Evolutionary conservation across 2,329 filamentous ascomycete species (phyloP).

Genomic region (Dactylellina haptotyla): DNA sequence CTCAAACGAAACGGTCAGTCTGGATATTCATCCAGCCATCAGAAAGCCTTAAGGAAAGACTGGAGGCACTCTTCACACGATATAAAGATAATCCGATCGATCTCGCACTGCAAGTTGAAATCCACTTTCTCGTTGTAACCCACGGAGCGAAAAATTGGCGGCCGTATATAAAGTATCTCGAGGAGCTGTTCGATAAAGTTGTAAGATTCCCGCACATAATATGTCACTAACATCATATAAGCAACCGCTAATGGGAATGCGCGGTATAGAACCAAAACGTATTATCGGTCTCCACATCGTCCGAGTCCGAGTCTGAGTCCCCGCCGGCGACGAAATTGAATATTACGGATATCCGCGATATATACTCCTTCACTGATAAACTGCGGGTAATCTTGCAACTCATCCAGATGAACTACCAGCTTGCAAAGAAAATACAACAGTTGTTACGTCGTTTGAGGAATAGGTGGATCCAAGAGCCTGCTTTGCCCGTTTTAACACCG

Average conservation of each 20-base stretch:
- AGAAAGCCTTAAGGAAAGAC: constrained; percentile 35
- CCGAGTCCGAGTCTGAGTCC: not conserved
- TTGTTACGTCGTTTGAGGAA: constrained; percentile 34
- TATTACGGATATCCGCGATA: constrained; percentile 6
- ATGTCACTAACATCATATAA: not conserved
- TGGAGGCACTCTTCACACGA: constrained; percentile 21
- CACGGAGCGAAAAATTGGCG: constrained; percentile 41
- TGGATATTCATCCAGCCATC: constrained; percentile 48
- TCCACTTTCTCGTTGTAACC: constrained; percentile 29
- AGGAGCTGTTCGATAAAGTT: constrained; percentile 13
- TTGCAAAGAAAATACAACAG: constrained; percentile 43
- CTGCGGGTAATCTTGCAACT: constrained; percentile 23
- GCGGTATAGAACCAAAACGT: not conserved
- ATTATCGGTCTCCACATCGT: not conserved
- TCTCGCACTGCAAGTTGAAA: constrained; percentile 41
- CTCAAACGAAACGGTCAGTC: constrained; percentile 31
- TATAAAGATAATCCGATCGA: constrained; percentile 44
- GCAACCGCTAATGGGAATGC: not conserved
- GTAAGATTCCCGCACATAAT: constrained; percentile 13
- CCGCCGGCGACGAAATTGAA: not conserved
- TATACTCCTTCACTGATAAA: constrained; percentile 34
- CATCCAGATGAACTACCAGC: constrained; percentile 32
- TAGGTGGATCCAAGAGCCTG: constrained; percentile 34
- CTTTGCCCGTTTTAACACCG: constrained; percentile 29
- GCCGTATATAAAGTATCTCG: constrained; percentile 40